These are phyloP conservation scores for Leishmania martiniquensis DNA, from an alignment of 208 protist species.

Conservation along the genomic window DNA sequence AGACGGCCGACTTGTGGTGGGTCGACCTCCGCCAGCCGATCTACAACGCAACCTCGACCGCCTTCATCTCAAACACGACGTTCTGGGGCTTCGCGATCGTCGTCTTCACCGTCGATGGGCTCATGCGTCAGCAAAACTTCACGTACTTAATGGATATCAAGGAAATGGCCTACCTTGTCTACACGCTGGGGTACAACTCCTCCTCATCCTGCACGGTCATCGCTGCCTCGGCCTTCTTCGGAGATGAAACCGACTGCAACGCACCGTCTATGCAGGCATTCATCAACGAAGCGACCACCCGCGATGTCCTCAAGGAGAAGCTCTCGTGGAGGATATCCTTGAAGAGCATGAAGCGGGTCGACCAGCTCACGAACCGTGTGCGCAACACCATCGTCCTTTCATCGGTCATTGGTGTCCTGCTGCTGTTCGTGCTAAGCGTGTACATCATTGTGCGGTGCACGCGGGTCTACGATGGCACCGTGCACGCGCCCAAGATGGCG, in stretches of 20 bases:
- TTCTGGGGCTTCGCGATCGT: constrained; percentile 82
- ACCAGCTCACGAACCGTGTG: constrained; percentile 5
- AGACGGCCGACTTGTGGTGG: constrained; percentile 27
- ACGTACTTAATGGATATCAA: constrained; percentile 9
- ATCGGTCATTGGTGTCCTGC: neutral
- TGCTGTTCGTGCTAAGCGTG: neutral
- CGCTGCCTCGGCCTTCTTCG: constrained; percentile 12
- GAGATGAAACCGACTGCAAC: constrained; percentile 8
- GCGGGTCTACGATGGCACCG: constrained; percentile 60
- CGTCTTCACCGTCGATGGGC: constrained; percentile 35
- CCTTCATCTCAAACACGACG: constrained; percentile 8
- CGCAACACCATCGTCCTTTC: constrained; percentile 9
- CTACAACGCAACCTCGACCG: constrained; percentile 39
- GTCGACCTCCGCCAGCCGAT: constrained; percentile 58
- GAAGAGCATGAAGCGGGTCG: constrained; percentile 25
- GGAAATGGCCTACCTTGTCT: constrained; percentile 28
- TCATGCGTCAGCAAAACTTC: constrained; percentile 30
- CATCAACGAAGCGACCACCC: constrained; percentile 22
- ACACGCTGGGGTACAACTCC: neutral
- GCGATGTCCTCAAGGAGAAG: constrained; percentile 31
- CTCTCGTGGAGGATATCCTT: constrained; percentile 32
- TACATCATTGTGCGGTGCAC: constrained; percentile 52
- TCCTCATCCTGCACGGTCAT: constrained; percentile 13
- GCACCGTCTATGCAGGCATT: constrained; percentile 10
- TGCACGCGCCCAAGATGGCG: constrained; percentile 69